Percentiles rank a stretch among this genome's conserved stretches.
Evolutionary conservation across 495 filamentous ascomycete genomes (phyloP).

Genomic region (Tuber borchii): DNA sequence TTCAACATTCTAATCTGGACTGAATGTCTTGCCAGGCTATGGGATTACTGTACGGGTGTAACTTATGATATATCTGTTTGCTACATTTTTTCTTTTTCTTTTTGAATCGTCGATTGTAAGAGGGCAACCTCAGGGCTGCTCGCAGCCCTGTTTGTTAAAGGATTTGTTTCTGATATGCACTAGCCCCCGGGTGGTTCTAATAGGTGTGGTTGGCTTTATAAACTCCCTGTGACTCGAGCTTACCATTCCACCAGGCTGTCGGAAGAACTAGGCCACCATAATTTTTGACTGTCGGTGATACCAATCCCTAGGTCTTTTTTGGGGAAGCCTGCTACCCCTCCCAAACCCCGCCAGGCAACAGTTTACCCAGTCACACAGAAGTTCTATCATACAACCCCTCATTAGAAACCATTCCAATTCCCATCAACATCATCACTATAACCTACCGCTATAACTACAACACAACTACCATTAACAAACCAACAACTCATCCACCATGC

Average conservation of each 20-base stretch:
- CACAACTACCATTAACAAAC: background rate
- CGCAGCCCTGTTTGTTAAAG: background rate
- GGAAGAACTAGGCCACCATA: background rate
- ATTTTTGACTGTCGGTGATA: background rate
- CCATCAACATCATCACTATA: background rate
- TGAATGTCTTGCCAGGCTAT: no score
- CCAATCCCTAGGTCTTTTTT: background rate
- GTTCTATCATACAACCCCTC: background rate
- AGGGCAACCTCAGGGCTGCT: background rate
- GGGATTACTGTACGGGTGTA: no score
- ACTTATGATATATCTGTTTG: background rate
- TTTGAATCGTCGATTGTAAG: background rate
- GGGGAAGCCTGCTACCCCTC: background rate
- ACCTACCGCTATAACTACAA: background rate
- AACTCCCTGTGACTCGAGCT: background rate
- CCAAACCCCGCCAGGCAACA: background rate
- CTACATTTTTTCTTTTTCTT: background rate
- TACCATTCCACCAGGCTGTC: background rate
- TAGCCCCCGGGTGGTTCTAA: background rate
- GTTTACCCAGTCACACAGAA: background rate
- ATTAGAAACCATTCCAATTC: background rate
- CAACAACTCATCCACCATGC: constrained; percentile 10
- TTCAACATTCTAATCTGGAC: no score
- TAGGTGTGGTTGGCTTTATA: background rate
- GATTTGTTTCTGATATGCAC: background rate